phyloP scores from a whole-genome alignment of 192 early-diverging fungal genomes.

The Umbelopsis ramanniana region DNA sequence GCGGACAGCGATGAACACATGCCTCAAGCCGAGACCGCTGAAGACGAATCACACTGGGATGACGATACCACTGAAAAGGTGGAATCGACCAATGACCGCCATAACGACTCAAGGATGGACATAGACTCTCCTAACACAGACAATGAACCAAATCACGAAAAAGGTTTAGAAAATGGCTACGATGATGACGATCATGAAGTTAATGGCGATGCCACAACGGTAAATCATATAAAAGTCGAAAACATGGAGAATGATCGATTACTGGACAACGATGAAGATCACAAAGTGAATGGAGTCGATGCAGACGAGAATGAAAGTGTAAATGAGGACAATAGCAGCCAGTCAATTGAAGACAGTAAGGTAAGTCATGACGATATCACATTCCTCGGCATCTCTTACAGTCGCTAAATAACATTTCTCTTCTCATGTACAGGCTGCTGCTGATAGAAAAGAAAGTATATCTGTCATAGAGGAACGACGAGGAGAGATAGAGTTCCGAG shows the following conservation, averaged over 20 bases:
- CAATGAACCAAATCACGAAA: background rate
- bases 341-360: slow-evolving; percentile 12
- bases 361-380: slow-evolving; percentile 1
- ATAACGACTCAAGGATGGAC: slow-evolving; percentile 10
- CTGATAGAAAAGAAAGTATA: slow-evolving; percentile 57
- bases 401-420: background rate
- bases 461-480: slow-evolving; percentile 67
- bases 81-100: background rate
- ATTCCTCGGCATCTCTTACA: background rate
- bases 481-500: slow-evolving; percentile 69
- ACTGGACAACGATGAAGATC: slow-evolving; percentile 27
- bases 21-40: slow-evolving; percentile 10
- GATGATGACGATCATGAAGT: background rate
- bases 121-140: background rate
- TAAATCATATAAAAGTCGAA: background rate
- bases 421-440: slow-evolving; percentile 19
- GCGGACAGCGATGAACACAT: slow-evolving; percentile 33
- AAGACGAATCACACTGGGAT: background rate
- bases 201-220: background rate
- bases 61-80: background rate
- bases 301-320: slow-evolving; percentile 12
- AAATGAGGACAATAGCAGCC: slow-evolving; percentile 5
- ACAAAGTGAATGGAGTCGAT: slow-evolving; percentile 28
- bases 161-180: slow-evolving; percentile 12
- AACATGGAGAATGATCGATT: slow-evolving; percentile 6